Percentiles rank a stretch among this genome's conserved stretches.
Evolutionary conservation across 1,284 basidiomycete genomes (phyloP).

Genomic region (Trametes polyzona): DNA sequence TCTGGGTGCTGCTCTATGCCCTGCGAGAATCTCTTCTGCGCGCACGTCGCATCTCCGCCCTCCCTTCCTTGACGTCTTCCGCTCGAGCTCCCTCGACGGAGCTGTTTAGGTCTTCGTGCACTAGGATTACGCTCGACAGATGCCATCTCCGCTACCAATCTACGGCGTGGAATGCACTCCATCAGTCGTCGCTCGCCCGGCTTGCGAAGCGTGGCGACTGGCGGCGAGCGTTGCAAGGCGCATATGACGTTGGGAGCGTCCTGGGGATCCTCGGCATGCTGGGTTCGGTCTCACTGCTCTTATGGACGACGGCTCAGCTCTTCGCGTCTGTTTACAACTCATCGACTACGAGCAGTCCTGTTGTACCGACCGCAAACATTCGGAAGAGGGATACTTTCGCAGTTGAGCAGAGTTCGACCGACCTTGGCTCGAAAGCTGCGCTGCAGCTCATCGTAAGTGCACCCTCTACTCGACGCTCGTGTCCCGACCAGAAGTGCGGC

Average conservation of each 20-base stretch:
- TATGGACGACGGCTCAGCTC: conserved; percentile 37
- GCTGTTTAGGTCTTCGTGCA: conserved; percentile 14
- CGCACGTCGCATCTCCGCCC: background rate
- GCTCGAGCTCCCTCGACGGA: conserved; percentile 6
- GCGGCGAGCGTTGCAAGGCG: conserved; percentile 31
- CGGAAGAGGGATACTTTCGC: conserved; percentile 10
- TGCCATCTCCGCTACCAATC: conserved; percentile 55
- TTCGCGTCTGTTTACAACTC: conserved; percentile 12
- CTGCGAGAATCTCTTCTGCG: conserved; percentile 15
- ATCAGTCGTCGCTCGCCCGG: conserved; percentile 42
- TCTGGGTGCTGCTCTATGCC: conserved; percentile 27
- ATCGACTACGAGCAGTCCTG: background rate
- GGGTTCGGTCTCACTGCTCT: conserved; percentile 44
- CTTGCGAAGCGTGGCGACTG: conserved; percentile 11
- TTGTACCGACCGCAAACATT: background rate
- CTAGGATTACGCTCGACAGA: conserved; percentile 28
- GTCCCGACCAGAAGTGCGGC: background rate
- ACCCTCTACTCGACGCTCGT: background rate
- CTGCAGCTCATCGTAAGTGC: conserved; percentile 10
- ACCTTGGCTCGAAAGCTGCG: background rate
- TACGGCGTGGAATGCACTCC: conserved; percentile 52
- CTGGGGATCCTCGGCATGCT: conserved; percentile 55
- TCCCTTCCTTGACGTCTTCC: conserved; percentile 17
- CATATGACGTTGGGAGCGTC: conserved; percentile 58
- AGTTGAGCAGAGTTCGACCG: background rate